These are phyloP conservation scores for Aschersonia sp. DNA, from an alignment of 2,329 filamentous ascomycete genomes.

Conservation along the genomic window DNA sequence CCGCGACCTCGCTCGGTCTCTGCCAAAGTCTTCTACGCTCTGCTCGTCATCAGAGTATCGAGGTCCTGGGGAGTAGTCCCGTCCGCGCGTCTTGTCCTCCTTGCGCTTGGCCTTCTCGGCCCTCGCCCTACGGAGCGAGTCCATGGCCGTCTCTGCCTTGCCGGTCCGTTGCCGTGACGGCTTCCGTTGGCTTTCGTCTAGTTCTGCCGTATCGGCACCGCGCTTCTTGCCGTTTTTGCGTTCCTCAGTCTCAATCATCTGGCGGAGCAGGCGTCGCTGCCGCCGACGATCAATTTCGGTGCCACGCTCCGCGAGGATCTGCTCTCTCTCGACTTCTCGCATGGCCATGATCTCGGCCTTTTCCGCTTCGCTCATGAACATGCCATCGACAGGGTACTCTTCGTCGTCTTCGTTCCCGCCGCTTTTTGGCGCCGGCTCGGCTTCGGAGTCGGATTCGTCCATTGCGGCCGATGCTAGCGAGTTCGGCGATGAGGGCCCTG, in stretches of 20 bases:
- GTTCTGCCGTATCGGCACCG: slow-evolving; percentile 63
- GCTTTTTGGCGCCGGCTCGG: slow-evolving; percentile 22
- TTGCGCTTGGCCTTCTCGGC: slow-evolving; percentile 40
- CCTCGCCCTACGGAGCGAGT: slow-evolving; percentile 46
- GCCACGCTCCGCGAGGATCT: slow-evolving; percentile 75
- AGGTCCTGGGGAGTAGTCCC: slow-evolving; percentile 31
- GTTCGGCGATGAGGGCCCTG: slow-evolving; percentile 51
- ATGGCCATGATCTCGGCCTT: slow-evolving; percentile 69
- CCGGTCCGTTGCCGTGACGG: slow-evolving; percentile 53
- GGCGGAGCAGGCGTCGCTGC: slow-evolving; percentile 69
- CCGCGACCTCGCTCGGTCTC: slow-evolving; percentile 30
- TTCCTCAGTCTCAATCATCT: slow-evolving; percentile 56
- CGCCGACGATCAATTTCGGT: slow-evolving; percentile 68
- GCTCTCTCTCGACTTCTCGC: slow-evolving; percentile 82
- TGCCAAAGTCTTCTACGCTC: slow-evolving; percentile 66
- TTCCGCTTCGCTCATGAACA: slow-evolving; percentile 60
- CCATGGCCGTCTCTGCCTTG: slow-evolving; percentile 48
- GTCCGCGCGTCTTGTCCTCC: slow-evolving; percentile 44
- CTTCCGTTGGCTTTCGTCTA: slow-evolving; percentile 64
- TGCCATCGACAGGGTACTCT: slow-evolving; percentile 76
- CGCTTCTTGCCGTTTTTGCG: slow-evolving; percentile 47
- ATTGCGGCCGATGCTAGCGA: slow-evolving; percentile 75
- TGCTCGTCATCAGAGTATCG: slow-evolving; percentile 37
- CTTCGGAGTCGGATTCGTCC: slow-evolving; percentile 68
- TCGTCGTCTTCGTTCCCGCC: slow-evolving; percentile 41